Evolutionary conservation across 768 basidiomycete genomes (phyloP).

Genomic region (Boletus subparvulus): DNA sequence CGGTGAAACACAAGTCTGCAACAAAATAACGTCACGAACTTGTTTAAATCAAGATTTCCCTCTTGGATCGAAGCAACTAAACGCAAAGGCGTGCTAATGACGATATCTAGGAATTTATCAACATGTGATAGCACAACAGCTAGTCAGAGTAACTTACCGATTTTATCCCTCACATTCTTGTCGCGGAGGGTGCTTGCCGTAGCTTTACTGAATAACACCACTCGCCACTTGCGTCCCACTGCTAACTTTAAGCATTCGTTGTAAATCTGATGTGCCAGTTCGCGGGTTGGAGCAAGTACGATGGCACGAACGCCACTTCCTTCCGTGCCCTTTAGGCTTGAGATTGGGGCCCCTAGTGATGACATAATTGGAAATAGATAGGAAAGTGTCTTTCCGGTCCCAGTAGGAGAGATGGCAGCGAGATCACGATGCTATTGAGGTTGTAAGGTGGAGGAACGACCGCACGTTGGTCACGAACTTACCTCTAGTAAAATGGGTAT

Average conservation of each 20-base stretch:
- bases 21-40: constrained; percentile 48
- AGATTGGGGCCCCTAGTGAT: constrained; percentile 52
- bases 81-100: constrained; percentile 90
- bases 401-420: constrained; percentile 94
- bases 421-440: constrained; percentile 69
- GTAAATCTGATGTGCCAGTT: constrained; percentile 93
- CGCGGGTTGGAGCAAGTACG: constrained; percentile 88
- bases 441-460: neutral
- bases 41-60: constrained; percentile 62
- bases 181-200: constrained; percentile 80
- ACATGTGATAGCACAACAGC: neutral
- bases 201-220: constrained; percentile 84
- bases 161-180: constrained; percentile 69
- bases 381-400: constrained; percentile 94
- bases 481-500: constrained; percentile 82
- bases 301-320: constrained; percentile 72
- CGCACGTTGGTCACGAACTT: constrained; percentile 18
- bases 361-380: constrained; percentile 85
- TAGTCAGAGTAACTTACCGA: constrained; percentile 51
- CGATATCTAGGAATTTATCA: constrained; percentile 59
- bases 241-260: constrained; percentile 86
- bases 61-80: constrained; percentile 78
- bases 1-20: constrained; percentile 7
- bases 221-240: constrained; percentile 79
- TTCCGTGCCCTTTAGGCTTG: constrained; percentile 43